Conservation (phyloP, 495 filamentous ascomycete species). For the Bombardia bombarda region DNA sequence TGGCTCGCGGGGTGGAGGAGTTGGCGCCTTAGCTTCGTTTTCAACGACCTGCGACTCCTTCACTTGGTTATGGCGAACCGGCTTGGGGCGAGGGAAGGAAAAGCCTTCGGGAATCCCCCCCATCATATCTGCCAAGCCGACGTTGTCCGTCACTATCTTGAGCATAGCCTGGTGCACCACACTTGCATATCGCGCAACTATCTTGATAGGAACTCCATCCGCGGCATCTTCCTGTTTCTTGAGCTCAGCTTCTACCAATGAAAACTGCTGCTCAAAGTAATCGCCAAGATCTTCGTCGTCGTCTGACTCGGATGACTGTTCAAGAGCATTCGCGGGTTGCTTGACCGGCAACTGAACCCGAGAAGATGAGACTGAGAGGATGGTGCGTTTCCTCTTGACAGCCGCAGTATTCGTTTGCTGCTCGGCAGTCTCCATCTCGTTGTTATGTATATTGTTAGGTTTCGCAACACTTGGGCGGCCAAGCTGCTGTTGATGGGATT, state of each 20-base stretch:
- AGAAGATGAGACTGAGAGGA: conserved; percentile 7
- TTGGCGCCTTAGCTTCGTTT: conserved; percentile 9
- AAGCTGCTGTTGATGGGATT: not conserved
- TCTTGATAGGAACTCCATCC: conserved; percentile 12
- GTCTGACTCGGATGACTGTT: conserved; percentile 39
- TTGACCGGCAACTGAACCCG: conserved; percentile 21
- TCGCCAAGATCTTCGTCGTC: conserved; percentile 46
- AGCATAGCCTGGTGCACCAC: conserved; percentile 25
- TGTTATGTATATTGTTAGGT: not conserved
- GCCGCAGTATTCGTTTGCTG: conserved; percentile 1
- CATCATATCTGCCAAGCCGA: conserved; percentile 22
- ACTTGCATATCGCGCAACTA: conserved; percentile 23
- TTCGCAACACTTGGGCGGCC: conserved; percentile 2
- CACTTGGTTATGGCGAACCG: not conserved
- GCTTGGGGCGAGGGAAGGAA: conserved; percentile 13
- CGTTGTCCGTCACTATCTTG: conserved; percentile 25
- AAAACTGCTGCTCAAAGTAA: conserved; percentile 39
- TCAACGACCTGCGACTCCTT: conserved; percentile 1
- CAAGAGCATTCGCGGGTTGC: conserved; percentile 16
- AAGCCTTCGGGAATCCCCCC: conserved; percentile 23
- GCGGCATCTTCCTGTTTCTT: conserved; percentile 25
- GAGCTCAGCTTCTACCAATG: conserved; percentile 33
- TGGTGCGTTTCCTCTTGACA: conserved; percentile 4
- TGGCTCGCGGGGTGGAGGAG: conserved; percentile 14
- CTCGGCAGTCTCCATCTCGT: not conserved